Base-by-base conservation (phyloP, 345 rosid species). In the Sisymbrium altissimum region DNA sequence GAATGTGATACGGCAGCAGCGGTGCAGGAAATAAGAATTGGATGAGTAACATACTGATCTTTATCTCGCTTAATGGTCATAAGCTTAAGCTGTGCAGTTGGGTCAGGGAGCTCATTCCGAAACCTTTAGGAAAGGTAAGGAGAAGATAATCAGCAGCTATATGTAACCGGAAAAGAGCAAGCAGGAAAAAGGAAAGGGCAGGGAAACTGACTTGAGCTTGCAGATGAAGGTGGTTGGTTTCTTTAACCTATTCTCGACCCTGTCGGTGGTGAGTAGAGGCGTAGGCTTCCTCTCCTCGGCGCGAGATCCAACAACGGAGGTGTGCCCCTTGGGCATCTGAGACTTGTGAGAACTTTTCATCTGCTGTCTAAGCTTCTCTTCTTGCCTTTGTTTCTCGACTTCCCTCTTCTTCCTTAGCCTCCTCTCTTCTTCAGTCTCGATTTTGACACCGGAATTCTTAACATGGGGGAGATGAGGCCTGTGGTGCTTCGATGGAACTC, bases 171-270 rank as follows among this genome's bases (percentile, higher is more conserved):
- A 5, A 32, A 48, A 39, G 36, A 36, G 43, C 15, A 30, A 11
- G 50, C n/a, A n/a, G n/a, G n/a, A n/a, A n/a, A 43, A 9, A 40
- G 60, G 11, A 44, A 55, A n/a, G 11, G 43, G 45, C 32, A 30
- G 41, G n/a, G 40, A 53, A 73, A 88, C 97, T 85, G 83, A 95
- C 99, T 95, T 92, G 85, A 95, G 77, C 85, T 90, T 95, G 92
- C 99, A 95, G 84, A 92, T 78, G 75, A 95, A 95, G 5, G 99
- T 95, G n/a, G 98, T 95, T 17, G 99, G 99, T 78, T 95, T 95
- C 84, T 95, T 95, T 76, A 95, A 80, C 85, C 97, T 87, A 79
- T 95, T 95, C 81, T 92, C 97, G 68, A 75, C 78, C 80, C 96
- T 88, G 81, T 95, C 97, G 41, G 84, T 82, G 17, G 86, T 82